phyloP scores from a whole-genome alignment of 1,284 basidiomycete species.

The Xerocomus minutiporus region DNA sequence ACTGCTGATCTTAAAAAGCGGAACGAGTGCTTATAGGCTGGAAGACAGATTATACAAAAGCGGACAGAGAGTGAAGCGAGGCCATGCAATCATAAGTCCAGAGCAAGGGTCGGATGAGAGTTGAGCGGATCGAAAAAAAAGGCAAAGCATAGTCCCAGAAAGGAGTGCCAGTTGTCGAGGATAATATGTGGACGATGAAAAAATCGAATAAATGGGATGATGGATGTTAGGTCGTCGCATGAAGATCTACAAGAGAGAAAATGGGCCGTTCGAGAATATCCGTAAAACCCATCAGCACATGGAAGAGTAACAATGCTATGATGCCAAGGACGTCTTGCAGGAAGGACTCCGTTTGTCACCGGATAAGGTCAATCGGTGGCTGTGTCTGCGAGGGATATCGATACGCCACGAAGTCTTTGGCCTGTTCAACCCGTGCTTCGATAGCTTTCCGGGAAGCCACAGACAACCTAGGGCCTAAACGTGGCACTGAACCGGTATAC shows the following conservation, averaged over 20 bases:
- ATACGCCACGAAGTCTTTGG: slow-evolving; percentile 76
- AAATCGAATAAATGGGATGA: slow-evolving; percentile 17
- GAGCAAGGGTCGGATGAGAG: slow-evolving; percentile 23
- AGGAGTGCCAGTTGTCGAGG: slow-evolving; percentile 22
- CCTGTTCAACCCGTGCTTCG: slow-evolving; percentile 74
- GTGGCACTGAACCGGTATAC: slow-evolving; percentile 43
- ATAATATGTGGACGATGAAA: slow-evolving; percentile 17
- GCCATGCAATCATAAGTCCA: slow-evolving; percentile 29
- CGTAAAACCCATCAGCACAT: slow-evolving; percentile 7
- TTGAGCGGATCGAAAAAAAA: slow-evolving; percentile 9
- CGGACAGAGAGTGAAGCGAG: slow-evolving; percentile 9
- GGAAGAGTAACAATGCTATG: slow-evolving; percentile 4
- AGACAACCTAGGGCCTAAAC: slow-evolving; percentile 50
- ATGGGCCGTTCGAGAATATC: slow-evolving; percentile 1
- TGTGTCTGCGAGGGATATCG: slow-evolving; percentile 75
- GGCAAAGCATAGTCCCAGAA: slow-evolving; percentile 26
- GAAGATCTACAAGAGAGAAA: slow-evolving; percentile 21
- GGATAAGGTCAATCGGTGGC: slow-evolving; percentile 49
- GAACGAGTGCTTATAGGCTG: slow-evolving; percentile 11
- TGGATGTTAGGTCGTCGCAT: slow-evolving; percentile 19
- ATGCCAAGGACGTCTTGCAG: slow-evolving; percentile 5
- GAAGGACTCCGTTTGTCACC: slow-evolving; percentile 31
- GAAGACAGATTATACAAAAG: slow-evolving; percentile 16
- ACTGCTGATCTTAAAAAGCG: slow-evolving; percentile 9
- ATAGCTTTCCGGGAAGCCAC: slow-evolving; percentile 63